These are phyloP conservation scores for Colletotrichum tanaceti DNA, from an alignment of 2,329 filamentous ascomycete species.

Conservation along the genomic window DNA sequence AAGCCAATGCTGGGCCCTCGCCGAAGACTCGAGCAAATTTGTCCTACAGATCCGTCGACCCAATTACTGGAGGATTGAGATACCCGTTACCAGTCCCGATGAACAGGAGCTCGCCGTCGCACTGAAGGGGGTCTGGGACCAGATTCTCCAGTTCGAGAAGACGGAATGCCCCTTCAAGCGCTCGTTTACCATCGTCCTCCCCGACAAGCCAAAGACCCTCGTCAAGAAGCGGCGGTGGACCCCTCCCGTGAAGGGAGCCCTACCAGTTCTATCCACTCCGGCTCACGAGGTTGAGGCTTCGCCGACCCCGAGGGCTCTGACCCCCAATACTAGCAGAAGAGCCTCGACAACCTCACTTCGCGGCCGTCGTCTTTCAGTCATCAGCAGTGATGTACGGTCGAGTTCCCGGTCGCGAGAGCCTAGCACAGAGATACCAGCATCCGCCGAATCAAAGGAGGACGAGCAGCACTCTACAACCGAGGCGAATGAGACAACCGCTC, in stretches of 20 bases:
- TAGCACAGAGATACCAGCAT: conserved; percentile 18
- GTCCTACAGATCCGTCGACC: conserved; percentile 87
- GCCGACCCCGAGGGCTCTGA: conserved; percentile 35
- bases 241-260: conserved; percentile 51
- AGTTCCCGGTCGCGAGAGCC: conserved; percentile 22
- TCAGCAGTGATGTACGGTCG: conserved; percentile 31
- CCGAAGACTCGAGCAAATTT: conserved; percentile 82
- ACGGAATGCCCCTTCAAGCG: conserved; percentile 88
- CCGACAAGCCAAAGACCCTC: conserved; percentile 73
- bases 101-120: conserved; percentile 73
- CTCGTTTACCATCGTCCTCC: conserved; percentile 79
- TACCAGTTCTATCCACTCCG: conserved; percentile 54
- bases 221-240: conserved; percentile 77
- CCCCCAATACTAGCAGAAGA: conserved; percentile 28
- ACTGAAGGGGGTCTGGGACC: conserved; percentile 76
- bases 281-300: conserved; percentile 49
- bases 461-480: not conserved
- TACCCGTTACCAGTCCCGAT: conserved; percentile 73
- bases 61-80: conserved; percentile 90
- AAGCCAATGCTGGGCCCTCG: conserved; percentile 94
- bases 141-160: conserved; percentile 85
- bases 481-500: not conserved
- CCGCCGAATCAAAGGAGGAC: conserved; percentile 2
- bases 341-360: conserved; percentile 29
- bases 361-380: conserved; percentile 31